Percentiles rank a stretch among this genome's conserved stretches.
These are phyloP conservation scores for Phytophthora multivora DNA, from an alignment of 352 stramenopile species.

Conservation along the genomic window DNA sequence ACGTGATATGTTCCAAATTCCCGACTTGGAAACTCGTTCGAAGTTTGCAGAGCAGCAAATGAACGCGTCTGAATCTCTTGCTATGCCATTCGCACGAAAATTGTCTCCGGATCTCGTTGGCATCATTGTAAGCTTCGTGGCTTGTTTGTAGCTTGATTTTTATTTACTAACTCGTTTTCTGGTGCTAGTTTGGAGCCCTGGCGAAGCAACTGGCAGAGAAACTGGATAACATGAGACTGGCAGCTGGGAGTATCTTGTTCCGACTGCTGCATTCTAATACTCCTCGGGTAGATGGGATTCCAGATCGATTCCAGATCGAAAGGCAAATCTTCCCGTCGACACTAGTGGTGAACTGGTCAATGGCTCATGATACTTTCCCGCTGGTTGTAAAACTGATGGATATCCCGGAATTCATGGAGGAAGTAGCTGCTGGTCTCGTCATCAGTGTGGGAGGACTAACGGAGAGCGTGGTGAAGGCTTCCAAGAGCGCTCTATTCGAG, in stretches of 20 bases:
- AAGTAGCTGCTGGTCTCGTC: constrained; percentile 89
- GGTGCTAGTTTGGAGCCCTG: constrained; percentile 70
- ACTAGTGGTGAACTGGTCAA: constrained; percentile 75
- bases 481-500: constrained; percentile 61
- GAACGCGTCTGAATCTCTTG: background rate
- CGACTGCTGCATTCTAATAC: constrained; percentile 77
- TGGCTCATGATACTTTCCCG: constrained; percentile 91
- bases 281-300: constrained; percentile 77
- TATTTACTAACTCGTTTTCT: constrained; percentile 22
- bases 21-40: constrained; percentile 28
- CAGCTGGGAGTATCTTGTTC: constrained; percentile 89
- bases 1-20: constrained; percentile 25
- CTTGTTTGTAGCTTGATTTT: background rate
- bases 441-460: constrained; percentile 96
- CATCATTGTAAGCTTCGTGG: constrained; percentile 35
- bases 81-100: constrained; percentile 41
- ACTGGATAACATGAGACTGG: constrained; percentile 92
- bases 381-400: constrained; percentile 87
- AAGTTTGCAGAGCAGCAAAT: constrained; percentile 11
- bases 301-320: constrained; percentile 75
- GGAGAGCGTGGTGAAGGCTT: constrained; percentile 92
- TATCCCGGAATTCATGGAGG: constrained; percentile 87
- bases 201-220: constrained; percentile 97
- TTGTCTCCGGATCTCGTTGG: constrained; percentile 50
- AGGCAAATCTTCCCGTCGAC: constrained; percentile 59